phyloP scores from a whole-genome alignment of 2,329 filamentous ascomycete species.

The Microdochium nivale region DNA sequence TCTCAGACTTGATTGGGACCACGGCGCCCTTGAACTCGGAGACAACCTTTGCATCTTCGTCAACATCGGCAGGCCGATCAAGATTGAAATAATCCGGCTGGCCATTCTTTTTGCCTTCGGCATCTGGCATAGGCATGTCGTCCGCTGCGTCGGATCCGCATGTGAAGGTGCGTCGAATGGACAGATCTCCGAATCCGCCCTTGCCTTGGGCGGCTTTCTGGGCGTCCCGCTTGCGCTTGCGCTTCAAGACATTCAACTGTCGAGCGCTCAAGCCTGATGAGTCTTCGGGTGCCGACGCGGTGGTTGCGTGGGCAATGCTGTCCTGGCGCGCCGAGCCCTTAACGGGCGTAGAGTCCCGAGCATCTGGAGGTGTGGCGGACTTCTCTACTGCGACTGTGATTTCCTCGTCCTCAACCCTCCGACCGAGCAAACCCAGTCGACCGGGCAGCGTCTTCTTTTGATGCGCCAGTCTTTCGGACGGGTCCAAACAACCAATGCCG shows the following conservation, averaged over 20 bases:
- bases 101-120: slow-evolving; percentile 50
- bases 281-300: slow-evolving; percentile 47
- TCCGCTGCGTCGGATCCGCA: slow-evolving; percentile 54
- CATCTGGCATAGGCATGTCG: slow-evolving; percentile 45
- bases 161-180: slow-evolving; percentile 54
- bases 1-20: slow-evolving; percentile 74
- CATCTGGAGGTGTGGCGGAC: slow-evolving; percentile 36
- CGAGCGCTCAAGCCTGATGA: slow-evolving; percentile 69
- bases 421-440: slow-evolving; percentile 75
- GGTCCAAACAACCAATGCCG: slow-evolving; percentile 71
- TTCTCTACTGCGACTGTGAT: slow-evolving; percentile 55
- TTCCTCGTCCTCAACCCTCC: slow-evolving; percentile 78
- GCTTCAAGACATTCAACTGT: slow-evolving; percentile 88
- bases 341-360: slow-evolving; percentile 8
- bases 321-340: slow-evolving; percentile 28
- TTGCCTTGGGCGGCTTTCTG: slow-evolving; percentile 82
- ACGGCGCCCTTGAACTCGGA: slow-evolving; percentile 88
- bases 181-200: slow-evolving; percentile 80
- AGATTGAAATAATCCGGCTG: slow-evolving; percentile 84
- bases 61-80: slow-evolving; percentile 66
- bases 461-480: slow-evolving; percentile 69
- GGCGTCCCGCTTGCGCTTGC: slow-evolving; percentile 84
- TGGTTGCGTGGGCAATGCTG: slow-evolving; percentile 20
- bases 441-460: slow-evolving; percentile 83
- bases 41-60: slow-evolving; percentile 87